Conservation (phyloP, 352 stramenopile genomes). For the Aphanomyces stellatus region DNA sequence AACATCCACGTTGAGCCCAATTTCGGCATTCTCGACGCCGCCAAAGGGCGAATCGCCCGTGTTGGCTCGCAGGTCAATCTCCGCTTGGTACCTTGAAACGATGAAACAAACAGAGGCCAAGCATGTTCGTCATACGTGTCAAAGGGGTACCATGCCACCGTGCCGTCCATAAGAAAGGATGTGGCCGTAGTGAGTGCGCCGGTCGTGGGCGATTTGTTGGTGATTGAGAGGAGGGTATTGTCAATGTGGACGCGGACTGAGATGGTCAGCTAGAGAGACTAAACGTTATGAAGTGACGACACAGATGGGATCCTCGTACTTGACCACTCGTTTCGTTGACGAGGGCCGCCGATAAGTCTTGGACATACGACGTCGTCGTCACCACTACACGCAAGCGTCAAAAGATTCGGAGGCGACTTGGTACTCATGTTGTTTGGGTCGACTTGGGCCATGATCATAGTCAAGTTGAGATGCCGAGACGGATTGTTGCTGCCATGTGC, state of each 20-base stretch:
- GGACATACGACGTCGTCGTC: too few species aligned
- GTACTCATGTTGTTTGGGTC: too few species aligned
- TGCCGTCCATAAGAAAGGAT: background rate
- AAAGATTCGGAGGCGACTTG: too few species aligned
- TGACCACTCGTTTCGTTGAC: background rate
- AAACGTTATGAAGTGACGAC: background rate
- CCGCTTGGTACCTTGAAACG: background rate
- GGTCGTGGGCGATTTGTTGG: background rate
- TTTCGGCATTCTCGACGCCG: constrained; percentile 51
- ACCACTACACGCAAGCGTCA: too few species aligned
- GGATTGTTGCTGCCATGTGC: too few species aligned
- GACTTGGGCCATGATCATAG: too few species aligned
- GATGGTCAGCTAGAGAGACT: background rate
- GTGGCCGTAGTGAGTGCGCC: background rate
- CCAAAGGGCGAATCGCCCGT: constrained; percentile 62
- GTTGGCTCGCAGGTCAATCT: background rate
- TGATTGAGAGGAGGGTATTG: background rate
- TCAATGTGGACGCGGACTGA: background rate
- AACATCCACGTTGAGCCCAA: constrained; percentile 60
- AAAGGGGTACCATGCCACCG: background rate
- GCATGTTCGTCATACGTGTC: too few species aligned
- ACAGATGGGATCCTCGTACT: background rate
- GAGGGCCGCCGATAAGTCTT: too few species aligned
- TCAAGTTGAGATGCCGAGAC: background rate
- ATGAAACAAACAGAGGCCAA: too few species aligned